Evolutionary conservation across 1,139 yeast species (phyloP), one percentile per base, ranked within the genome.

Genomic region (Kodamaea suecica): DNA sequence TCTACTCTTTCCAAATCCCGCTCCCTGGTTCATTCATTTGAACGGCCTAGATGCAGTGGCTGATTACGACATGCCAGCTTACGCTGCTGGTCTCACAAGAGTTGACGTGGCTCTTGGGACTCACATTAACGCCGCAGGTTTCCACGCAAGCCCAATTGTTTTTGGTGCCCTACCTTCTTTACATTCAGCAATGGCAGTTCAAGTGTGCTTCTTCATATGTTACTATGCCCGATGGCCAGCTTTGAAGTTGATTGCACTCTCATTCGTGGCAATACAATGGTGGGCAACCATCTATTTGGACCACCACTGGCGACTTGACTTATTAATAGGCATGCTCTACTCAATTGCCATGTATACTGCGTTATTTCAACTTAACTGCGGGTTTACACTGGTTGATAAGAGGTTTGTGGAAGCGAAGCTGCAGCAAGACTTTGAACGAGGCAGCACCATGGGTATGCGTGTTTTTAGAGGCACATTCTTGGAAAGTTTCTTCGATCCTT

Each of bases 231-330:
- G 53, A 40, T 68, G 71, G 69, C 48, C 47, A 2, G 27, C 53
- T 1, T 53, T 72, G 42, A 60, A 72, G 48, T 30, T 53, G 12
- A 38, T 55, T 21, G 61, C 70, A 36, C 44, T 66, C 36, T 27
- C 37, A 3, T 65, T 76, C 60, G 73, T 76, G 31, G 40, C 62
- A 4, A 52, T 78, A 32, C 87, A 80, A 52, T 78, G 86, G 82
- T 81, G 86, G 86, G 78, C 84, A 15, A 79, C 87, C 10, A 79
- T 81, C 56, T 81, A 81, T 48, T 57, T 81, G 40, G 85, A 79
- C 50, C 88, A 81, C 53, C 87, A 81, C 56, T 81, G 81, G 73
- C 61, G 84, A 41, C 55, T 80, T 24, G 87, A 81, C 47, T 59
- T 80, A 33, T 55, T 76, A 21, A 63, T 64, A 12, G 86, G 85